Base-by-base conservation (phyloP, 2,329 filamentous ascomycete genomes). In the Eurotiales sp. region DNA sequence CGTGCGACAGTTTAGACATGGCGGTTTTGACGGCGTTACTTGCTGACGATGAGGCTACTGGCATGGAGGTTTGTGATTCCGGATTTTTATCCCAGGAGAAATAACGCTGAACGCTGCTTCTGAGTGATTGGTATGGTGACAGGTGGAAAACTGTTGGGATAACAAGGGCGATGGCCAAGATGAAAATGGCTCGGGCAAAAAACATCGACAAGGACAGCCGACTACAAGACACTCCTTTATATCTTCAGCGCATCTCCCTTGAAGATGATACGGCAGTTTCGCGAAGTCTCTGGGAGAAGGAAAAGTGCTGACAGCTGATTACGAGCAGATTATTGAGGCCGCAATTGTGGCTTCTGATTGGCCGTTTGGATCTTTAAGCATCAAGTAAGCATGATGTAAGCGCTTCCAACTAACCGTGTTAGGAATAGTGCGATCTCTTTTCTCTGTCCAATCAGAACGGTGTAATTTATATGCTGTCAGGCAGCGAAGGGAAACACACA, bases 1-100 rank as follows among this genome's bases (percentile, higher is more conserved):
- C 84, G 69, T 86, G 80, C 32, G 77, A 70, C 55, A 87, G 81
- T 68, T 82, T 83, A 50, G 82, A 77, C 82, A 86, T 86, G 61
- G 72, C 72, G 52, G 56, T 58, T 58, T 67, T 71, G 17, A 49
- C 25, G 15, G 40, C 40, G 40, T 7, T 23, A 14, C 23, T 44
- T 25, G 45, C 45, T 37, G 30, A 30, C 23, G 34, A 6, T 25
- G 36, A 17, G 3, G 34, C 19, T 12, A 46, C 10, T 27, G 50
- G 37, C 50, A 52, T 52, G 15, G 36, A 29, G 23, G 15, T 1
- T 6, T 30, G 21, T 15, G 5, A 10, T 5, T 14, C 15, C 19
- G n/a, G n/a, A n/a, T n/a, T n/a, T n/a, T n/a, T n/a, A n/a, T n/a
- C n/a, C n/a, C n/a, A n/a, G n/a, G 27, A 34, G 25, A 25, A 10